phyloP scores from a whole-genome alignment of 2,329 filamentous ascomycete genomes.

The Metarhizium album region DNA sequence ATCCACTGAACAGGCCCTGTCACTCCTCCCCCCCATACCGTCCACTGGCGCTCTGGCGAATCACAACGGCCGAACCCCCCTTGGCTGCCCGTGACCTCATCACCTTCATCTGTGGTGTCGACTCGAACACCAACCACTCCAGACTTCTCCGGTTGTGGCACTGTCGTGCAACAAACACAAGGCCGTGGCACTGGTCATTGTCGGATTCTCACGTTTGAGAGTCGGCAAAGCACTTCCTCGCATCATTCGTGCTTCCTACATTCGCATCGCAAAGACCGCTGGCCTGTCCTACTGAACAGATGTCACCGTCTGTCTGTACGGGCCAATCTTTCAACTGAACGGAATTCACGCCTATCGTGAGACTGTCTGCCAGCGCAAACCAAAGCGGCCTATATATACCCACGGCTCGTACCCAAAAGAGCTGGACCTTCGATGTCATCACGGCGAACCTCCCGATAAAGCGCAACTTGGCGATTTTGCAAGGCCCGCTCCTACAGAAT shows the following conservation, averaged over 20 bases:
- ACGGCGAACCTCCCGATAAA: not conserved
- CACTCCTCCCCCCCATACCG: slow-evolving; percentile 1
- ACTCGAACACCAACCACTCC: slow-evolving; percentile 3
- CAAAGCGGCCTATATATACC: not conserved
- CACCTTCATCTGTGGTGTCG: slow-evolving; percentile 9
- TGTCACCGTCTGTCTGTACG: not conserved
- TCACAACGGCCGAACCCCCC: slow-evolving; percentile 9
- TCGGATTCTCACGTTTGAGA: not conserved
- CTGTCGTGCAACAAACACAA: slow-evolving; percentile 4
- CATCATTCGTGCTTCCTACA: not conserved
- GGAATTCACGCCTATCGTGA: not conserved
- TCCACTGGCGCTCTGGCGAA: slow-evolving; percentile 8
- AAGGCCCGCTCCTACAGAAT: not conserved
- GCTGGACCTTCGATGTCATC: not conserved
- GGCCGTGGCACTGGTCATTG: not conserved
- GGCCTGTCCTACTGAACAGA: not conserved
- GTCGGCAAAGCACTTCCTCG: not conserved
- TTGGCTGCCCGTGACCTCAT: slow-evolving; percentile 17
- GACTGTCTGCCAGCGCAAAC: not conserved
- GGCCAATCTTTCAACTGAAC: not conserved
- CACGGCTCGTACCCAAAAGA: not conserved
- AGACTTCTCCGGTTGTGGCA: not conserved
- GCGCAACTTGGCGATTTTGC: not conserved
- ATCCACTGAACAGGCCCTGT: slow-evolving; percentile 7
- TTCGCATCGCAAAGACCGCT: not conserved